Base-by-base conservation (phyloP, 1,284 basidiomycete species). In the Boletellus deceptivus region DNA sequence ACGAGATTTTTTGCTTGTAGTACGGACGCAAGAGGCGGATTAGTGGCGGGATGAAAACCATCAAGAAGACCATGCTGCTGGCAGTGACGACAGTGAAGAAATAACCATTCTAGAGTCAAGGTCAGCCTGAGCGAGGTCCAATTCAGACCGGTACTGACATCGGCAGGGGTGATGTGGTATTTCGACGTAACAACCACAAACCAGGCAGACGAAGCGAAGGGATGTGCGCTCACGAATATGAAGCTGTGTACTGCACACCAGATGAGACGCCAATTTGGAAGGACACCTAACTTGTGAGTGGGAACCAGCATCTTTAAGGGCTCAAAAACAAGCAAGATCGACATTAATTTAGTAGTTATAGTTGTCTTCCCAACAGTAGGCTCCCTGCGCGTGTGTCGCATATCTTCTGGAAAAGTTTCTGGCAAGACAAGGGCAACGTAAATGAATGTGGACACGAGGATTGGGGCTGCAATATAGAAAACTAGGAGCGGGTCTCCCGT, bases 381-480 rank as follows among this genome's bases (percentile, higher is more conserved):
- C 24, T 54, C 57, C 2, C 16, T 24, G 8, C 35, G 46, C 42
- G 54, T 57, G 3, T 58, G 52, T 36, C 63, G 59, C 38, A 63
- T 69, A 29, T 63, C 58, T 29, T 61, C 49, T 0, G 65, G 50
- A 31, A 70, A 63, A 6, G 70, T 65, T 50, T 72, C 71, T 4
- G 71, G 69, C 0, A 71, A 47, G 24, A 67, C 22, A n/a, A 54
- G 48, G 10, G 46, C 3, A 2, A 62, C 51, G 36, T 71, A 71
- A 14, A 59, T n/a, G 29, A 61, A 55, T 11, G 48, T 29, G 3
- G 47, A 16, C 14, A 49, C 37, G 40, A 63, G 56, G 17, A 70
- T 50, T 14, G 48, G 46, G 2, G 43, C 46, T 5, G 66, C 52
- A 6, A 57, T 40, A 18, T 56, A 59, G 42, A 58, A 72, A 10